Evolutionary conservation across 805 yeast genomes (phyloP), one percentile per base, ranked within the genome.

Genomic region (Zygosaccharomyces lentus): DNA sequence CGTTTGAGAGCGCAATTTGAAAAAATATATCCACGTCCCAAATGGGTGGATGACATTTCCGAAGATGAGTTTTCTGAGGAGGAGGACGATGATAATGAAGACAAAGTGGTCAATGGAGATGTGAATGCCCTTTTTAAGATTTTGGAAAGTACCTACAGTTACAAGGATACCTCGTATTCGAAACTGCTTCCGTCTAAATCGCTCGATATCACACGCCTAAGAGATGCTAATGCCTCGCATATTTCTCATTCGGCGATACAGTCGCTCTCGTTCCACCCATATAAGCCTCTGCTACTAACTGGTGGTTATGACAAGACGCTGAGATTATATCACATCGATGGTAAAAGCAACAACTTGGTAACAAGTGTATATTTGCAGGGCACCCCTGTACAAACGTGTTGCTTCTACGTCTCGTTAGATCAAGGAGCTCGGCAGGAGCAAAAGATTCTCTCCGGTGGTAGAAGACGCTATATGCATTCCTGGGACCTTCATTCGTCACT

Each of bases 231-330:
- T 59, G 72, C 75, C 41, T 75, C 78, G 37, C 80, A 78, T 48
- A 68, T 78, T 4, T 79, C 96, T 3, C 78, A 74, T 51, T 76
- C 96, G 0, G 96, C 89, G 0, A 78, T 93, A n/a, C 97, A 88
- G 67, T 71, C 91, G 0, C 59, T 93, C 32, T 74, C 85, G 4
- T 93, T 93, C 76, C 99, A 93, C 65, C 87, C 86, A 8, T 70
- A 75, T 6, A 60, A 62, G 41, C 96, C 99, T 34, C 70, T 93
- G 25, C 69, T 91, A 37, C 68, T 93, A 43, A 86, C 96, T 0
- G 95, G 93, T 46, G 99, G 99, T 17, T 90, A 84, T 62, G 99
- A 93, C 65, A 76, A 87, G 54, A 84, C 96, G 0, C 64, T 93
- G 45, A 75, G 99, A 55, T 73, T 93, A 10, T 93, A 82, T 64